Conservation (phyloP, 345 rosid species). For the Angophora floribunda region DNA sequence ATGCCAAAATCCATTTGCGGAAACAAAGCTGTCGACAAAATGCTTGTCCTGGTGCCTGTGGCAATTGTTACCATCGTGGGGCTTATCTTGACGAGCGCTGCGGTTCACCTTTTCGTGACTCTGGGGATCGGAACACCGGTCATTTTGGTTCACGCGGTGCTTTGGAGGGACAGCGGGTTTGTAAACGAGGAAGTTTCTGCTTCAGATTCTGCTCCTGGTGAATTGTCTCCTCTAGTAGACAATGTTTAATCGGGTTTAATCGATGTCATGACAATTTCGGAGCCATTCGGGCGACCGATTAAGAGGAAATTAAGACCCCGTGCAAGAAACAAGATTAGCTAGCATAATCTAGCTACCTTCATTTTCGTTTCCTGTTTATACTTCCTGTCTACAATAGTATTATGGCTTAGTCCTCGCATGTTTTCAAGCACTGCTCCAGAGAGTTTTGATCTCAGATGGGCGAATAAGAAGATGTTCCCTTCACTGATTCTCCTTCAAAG, state of each 20-base stretch:
- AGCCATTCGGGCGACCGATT: neutral
- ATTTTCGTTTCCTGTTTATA: neutral
- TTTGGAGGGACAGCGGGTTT: conserved; percentile 4
- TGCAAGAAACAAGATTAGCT: neutral
- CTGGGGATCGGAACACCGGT: conserved; percentile 3
- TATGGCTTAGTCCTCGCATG: neutral
- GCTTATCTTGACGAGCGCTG: conserved; percentile 6
- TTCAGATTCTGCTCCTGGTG: neutral
- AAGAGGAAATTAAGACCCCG: neutral
- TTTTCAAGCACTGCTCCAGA: neutral
- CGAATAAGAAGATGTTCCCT: neutral
- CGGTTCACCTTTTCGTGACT: conserved; percentile 9
- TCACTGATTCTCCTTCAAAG: neutral
- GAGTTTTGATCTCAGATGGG: neutral
- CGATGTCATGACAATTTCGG: neutral
- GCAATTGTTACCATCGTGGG: neutral
- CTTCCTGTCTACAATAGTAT: neutral
- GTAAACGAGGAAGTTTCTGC: neutral
- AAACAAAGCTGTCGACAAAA: neutral
- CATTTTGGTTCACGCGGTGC: conserved; percentile 12
- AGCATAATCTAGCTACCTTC: neutral
- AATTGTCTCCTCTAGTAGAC: neutral
- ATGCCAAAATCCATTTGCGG: neutral
- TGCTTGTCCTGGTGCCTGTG: conserved; percentile 3
- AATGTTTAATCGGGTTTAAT: neutral